phyloP scores from a whole-genome alignment of 768 basidiomycete species.

The Pleurotus platypus region DNA sequence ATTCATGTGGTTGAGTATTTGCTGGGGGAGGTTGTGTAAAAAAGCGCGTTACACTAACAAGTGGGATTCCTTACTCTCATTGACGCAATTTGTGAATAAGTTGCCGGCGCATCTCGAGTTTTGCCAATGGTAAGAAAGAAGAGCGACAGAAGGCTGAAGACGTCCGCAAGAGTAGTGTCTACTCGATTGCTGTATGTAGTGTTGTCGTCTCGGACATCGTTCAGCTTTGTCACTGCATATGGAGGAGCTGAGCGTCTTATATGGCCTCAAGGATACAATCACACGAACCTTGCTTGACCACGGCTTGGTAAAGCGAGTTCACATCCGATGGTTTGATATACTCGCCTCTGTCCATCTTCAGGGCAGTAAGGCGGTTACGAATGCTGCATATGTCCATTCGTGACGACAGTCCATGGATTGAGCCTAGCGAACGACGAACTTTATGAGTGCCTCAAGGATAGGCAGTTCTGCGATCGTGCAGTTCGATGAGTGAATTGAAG shows the following conservation, averaged over 20 bases:
- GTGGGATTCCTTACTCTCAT: slow-evolving; percentile 75
- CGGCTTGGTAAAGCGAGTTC: slow-evolving; percentile 85
- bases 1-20: slow-evolving; percentile 94
- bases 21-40: slow-evolving; percentile 40
- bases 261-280: not conserved
- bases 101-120: slow-evolving; percentile 90
- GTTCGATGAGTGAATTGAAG: slow-evolving; percentile 13
- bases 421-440: slow-evolving; percentile 44
- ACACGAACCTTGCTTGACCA: slow-evolving; percentile 85
- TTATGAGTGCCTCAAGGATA: slow-evolving; percentile 92
- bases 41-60: not conserved
- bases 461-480: slow-evolving; percentile 65
- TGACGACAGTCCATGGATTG: slow-evolving; percentile 14
- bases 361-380: slow-evolving; percentile 89
- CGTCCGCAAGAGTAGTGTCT: slow-evolving; percentile 93
- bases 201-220: slow-evolving; percentile 82
- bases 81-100: slow-evolving; percentile 92
- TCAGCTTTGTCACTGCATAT: slow-evolving; percentile 77
- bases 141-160: slow-evolving; percentile 90
- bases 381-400: slow-evolving; percentile 51
- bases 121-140: slow-evolving; percentile 99
- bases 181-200: slow-evolving; percentile 81
- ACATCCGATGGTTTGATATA: slow-evolving; percentile 95
- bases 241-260: not conserved
- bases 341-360: slow-evolving; percentile 90